These are phyloP conservation scores for Venturia pyrina DNA, from an alignment of 2,329 filamentous ascomycete species.

Conservation along the genomic window DNA sequence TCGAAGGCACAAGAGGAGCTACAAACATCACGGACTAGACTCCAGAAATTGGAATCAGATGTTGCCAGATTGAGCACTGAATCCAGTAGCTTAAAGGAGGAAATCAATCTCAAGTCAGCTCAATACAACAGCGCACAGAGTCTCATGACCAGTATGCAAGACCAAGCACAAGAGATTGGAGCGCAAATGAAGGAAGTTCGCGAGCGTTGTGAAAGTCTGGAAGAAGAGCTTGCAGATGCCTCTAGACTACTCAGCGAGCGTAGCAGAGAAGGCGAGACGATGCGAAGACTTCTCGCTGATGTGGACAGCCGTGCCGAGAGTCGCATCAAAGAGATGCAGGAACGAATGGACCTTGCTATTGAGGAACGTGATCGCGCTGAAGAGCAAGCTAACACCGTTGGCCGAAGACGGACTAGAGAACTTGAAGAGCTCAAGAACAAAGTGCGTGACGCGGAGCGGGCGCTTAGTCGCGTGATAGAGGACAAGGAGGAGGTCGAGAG, in stretches of 20 bases:
- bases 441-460: conserved; percentile 71
- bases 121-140: conserved; percentile 81
- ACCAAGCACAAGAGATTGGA: conserved; percentile 78
- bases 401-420: conserved; percentile 68
- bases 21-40: conserved; percentile 40
- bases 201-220: conserved; percentile 70
- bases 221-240: conserved; percentile 85
- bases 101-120: conserved; percentile 72
- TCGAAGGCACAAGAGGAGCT: conserved; percentile 64
- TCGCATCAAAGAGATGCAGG: conserved; percentile 79
- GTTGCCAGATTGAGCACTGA: conserved; percentile 59
- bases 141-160: conserved; percentile 82
- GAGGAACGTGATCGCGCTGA: conserved; percentile 90
- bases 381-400: conserved; percentile 73
- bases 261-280: conserved; percentile 85
- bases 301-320: conserved; percentile 73
- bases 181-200: conserved; percentile 87
- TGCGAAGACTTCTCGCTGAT: conserved; percentile 79
- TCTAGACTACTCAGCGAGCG: conserved; percentile 79
- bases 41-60: conserved; percentile 68
- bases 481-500: conserved; percentile 72
- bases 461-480: conserved; percentile 57
- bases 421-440: conserved; percentile 74
- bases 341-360: conserved; percentile 78
- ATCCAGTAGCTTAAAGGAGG: conserved; percentile 59